Percentiles rank a stretch among this genome's conserved stretches.
Conservation (phyloP, 768 basidiomycete genomes). For the Tylopilus sp. region DNA sequence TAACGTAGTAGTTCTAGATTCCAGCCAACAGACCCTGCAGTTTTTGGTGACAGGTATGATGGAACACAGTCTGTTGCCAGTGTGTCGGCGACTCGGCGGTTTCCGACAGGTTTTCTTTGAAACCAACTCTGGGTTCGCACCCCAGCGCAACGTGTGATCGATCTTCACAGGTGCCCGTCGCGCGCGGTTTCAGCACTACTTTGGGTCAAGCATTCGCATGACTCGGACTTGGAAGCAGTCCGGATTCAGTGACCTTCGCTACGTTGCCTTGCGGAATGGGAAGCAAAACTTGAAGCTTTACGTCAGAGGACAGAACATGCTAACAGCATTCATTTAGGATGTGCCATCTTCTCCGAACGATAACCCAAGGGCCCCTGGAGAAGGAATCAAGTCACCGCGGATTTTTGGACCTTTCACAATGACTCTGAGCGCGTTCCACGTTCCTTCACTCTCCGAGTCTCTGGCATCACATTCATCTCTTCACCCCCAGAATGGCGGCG, state of each 20-base stretch:
- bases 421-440: constrained; percentile 4
- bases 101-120: background rate
- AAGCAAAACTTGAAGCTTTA: constrained; percentile 7
- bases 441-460: constrained; percentile 16
- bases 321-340: background rate
- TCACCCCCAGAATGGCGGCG: constrained; percentile 8
- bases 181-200: background rate
- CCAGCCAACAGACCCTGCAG: constrained; percentile 8
- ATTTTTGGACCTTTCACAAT: constrained; percentile 1
- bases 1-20: constrained; percentile 2
- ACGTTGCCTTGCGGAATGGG: background rate
- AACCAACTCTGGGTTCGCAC: background rate
- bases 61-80: background rate
- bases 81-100: background rate
- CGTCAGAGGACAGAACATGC: constrained; percentile 7
- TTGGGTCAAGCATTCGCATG: background rate
- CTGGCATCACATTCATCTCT: constrained; percentile 1
- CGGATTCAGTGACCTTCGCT: background rate
- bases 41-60: background rate
- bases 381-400: constrained; percentile 17
- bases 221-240: background rate
- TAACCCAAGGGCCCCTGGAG: constrained; percentile 3
- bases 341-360: constrained; percentile 17
- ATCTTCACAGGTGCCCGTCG: background rate
- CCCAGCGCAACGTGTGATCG: background rate